Evolutionary conservation across 2,329 filamentous ascomycete species (phyloP).

Genomic region (Ceratocystis eucalypticola): DNA sequence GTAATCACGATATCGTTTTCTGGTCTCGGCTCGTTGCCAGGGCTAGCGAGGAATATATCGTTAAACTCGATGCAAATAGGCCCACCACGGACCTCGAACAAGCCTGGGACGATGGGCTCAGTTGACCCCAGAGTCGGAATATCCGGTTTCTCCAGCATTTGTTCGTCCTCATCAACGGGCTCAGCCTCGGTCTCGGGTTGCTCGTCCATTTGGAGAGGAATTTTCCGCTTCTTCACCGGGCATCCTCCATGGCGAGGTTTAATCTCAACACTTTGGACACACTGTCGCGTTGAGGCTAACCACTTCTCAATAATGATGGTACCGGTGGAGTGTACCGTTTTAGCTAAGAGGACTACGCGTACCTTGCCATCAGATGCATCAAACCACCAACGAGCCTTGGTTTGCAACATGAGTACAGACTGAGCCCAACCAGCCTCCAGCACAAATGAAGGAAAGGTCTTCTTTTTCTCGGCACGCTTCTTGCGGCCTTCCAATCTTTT

Average conservation of each 20-base stretch:
- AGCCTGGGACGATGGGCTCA: constrained; percentile 19
- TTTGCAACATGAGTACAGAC: constrained; percentile 16
- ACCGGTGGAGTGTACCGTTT: constrained; percentile 12
- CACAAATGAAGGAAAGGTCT: constrained; percentile 13
- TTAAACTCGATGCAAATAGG: constrained; percentile 10
- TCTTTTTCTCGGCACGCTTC: constrained; percentile 7
- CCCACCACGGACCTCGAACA: constrained; percentile 19
- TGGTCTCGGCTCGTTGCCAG: not conserved
- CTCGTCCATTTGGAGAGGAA: constrained; percentile 4
- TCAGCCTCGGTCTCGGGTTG: constrained; percentile 3
- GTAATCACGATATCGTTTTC: constrained; percentile 15
- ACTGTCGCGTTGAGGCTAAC: not conserved
- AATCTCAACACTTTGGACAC: constrained; percentile 9
- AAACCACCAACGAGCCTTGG: constrained; percentile 15
- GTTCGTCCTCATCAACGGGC: not conserved
- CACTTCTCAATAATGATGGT: constrained; percentile 15
- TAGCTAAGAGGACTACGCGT: constrained; percentile 8
- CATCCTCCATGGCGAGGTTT: constrained; percentile 6
- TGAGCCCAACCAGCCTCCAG: constrained; percentile 10
- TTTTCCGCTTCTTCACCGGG: constrained; percentile 12
- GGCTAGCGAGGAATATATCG: constrained; percentile 14
- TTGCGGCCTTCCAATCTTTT: not conserved
- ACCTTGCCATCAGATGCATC: constrained; percentile 13
- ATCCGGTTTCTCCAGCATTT: constrained; percentile 14
- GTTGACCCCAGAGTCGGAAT: not conserved